Evolutionary conservation across 768 basidiomycete genomes (phyloP), one percentile per base, ranked within the genome.

Genomic region (Boletus sp.): DNA sequence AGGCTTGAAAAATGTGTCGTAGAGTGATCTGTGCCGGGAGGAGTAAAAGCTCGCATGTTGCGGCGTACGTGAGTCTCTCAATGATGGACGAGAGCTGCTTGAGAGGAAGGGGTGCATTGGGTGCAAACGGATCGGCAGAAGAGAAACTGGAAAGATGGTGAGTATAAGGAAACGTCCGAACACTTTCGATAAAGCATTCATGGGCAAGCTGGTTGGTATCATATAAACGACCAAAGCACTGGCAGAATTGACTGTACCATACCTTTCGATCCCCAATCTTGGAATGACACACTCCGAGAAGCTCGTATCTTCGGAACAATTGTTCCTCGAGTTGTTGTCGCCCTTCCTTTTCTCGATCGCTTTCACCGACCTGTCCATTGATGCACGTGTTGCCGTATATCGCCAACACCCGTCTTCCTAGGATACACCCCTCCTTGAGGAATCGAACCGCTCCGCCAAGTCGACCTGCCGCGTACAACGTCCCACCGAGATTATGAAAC

Each of bases 181-280:
- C 72, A 47, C 80, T 76, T 38, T 79, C 70, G 30, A 75, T 60
- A 54, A 84, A 83, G 1, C 83, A 77, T 8, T 82, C 75, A 53
- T 81, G 83, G 14, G 88, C 84, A 52, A 78, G 76, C 88, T 91
- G 55, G 14, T 43, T 27, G 17, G 32, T 7, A 2, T 23, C 6
- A 3, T 19, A 10, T 61, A 4, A 63, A 27, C 8, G 40, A 43
- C 1, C 7, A n/a, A 23, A 14, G 7, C n/a, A 33, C 0, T 1
- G 13, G 21, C 54, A 50, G 41, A 48, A 47, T 38, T 15, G 50
- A 57, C 25, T n/a, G 27, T 13, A 56, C 47, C 76, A 30, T 42
- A 90, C 93, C 79, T 80, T 81, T 21, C 87, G 78, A 59, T 96
- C 88, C 0, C 86, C 87, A 27, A 84, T 83, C 68, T 90, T 93